Evolutionary conservation across 2,329 filamentous ascomycete genomes (phyloP).

Genomic region (Juglanconis oblonga): DNA sequence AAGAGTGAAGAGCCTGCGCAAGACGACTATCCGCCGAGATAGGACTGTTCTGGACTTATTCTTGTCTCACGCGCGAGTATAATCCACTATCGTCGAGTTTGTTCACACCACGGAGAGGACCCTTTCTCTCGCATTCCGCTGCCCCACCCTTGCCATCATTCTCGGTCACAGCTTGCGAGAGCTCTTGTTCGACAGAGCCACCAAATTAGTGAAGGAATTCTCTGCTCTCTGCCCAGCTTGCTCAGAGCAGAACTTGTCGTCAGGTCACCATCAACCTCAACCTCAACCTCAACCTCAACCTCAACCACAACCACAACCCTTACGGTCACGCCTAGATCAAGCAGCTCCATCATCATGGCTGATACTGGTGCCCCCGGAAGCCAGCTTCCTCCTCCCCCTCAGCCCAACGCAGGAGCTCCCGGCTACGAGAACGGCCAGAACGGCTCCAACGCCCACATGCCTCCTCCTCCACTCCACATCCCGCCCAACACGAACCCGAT

Average conservation of each 20-base stretch:
- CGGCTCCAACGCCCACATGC: constrained; percentile 76
- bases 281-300: not conserved
- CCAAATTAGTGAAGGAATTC: not conserved
- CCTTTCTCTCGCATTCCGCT: constrained; percentile 3
- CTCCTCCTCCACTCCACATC: constrained; percentile 87
- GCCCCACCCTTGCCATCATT: not conserved
- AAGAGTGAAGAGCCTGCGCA: not conserved
- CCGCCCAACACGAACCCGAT: constrained; percentile 96
- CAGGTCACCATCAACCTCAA: not conserved
- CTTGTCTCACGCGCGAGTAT: not conserved
- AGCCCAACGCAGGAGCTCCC: constrained; percentile 66
- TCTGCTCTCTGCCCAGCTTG: not conserved
- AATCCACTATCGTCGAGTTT: constrained; percentile 2
- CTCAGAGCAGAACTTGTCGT: constrained; percentile 1
- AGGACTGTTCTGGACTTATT: not conserved
- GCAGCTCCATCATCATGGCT: constrained; percentile 60
- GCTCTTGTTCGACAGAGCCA: not conserved
- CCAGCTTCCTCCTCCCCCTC: constrained; percentile 68
- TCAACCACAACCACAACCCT: not conserved
- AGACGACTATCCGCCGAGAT: not conserved
- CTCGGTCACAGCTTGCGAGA: not conserved
- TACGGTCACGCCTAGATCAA: no score
- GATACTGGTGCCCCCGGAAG: constrained; percentile 66
- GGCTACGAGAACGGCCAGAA: constrained; percentile 70
- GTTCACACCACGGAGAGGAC: not conserved